phyloP scores from a whole-genome alignment of 805 yeast genomes.

The Kregervanrija delftensis region DNA sequence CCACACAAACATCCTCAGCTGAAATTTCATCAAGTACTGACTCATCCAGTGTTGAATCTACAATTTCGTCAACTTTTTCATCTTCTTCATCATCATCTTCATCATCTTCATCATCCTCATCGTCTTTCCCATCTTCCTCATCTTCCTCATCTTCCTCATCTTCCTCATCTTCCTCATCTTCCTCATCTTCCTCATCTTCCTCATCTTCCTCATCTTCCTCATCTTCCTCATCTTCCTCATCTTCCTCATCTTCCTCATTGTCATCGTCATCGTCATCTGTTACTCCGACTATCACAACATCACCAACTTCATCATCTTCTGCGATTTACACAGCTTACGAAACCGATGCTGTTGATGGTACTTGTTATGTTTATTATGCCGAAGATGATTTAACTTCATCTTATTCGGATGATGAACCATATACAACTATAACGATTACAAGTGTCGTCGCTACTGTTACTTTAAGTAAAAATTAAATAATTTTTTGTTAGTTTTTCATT shows the following conservation, averaged over 20 bases:
- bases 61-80: slow-evolving; percentile 15
- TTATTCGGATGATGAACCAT: slow-evolving; percentile 22
- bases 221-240: slow-evolving; percentile 22
- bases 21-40: slow-evolving; percentile 3
- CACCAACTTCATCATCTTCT: slow-evolving; percentile 8
- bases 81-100: slow-evolving; percentile 8
- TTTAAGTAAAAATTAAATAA: slow-evolving; percentile 6
- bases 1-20: slow-evolving; percentile 5
- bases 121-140: slow-evolving; percentile 1
- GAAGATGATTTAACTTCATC: slow-evolving; percentile 22
- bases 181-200: slow-evolving; percentile 32
- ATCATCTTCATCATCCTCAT: slow-evolving; percentile 3
- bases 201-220: slow-evolving; percentile 32
- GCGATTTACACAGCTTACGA: slow-evolving; percentile 23
- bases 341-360: slow-evolving; percentile 26
- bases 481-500: neutral
- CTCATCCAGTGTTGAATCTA: slow-evolving; percentile 1
- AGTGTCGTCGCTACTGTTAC: slow-evolving; percentile 30
- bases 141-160: slow-evolving; percentile 26
- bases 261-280: neutral
- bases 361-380: slow-evolving; percentile 31
- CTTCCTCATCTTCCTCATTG: slow-evolving; percentile 7
- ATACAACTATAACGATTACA: slow-evolving; percentile 29
- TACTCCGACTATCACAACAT: slow-evolving; percentile 5
- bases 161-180: slow-evolving; percentile 29